A percentile compares a stretch with the other conserved stretches of the same genome.
Evolutionary conservation across 208 protist genomes (phyloP).

Genomic region (Tritrichomonas musculus): DNA sequence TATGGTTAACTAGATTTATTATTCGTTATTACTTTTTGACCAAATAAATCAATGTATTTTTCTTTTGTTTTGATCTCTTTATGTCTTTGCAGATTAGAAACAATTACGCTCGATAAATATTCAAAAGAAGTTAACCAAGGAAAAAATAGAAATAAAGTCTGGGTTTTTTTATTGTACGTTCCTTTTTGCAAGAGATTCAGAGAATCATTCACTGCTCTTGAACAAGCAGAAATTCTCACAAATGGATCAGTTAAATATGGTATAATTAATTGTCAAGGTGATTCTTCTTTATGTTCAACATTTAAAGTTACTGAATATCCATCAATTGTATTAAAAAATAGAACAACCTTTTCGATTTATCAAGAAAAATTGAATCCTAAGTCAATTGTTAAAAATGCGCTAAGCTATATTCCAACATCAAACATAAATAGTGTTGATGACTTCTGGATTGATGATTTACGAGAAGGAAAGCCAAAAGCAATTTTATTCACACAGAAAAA

Average conservation of each 20-base stretch:
- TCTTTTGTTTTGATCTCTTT: no score
- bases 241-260: constrained; percentile 3
- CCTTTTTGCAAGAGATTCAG: background rate
- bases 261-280: constrained; percentile 22
- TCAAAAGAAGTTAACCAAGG: background rate
- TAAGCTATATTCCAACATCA: background rate
- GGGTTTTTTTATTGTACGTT: background rate
- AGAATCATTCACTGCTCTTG: background rate
- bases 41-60: no score
- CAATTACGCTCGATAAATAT: background rate
- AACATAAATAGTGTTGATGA: background rate
- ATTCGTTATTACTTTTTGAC: no score
- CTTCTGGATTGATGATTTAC: constrained; percentile 5
- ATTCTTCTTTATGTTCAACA: background rate
- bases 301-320: background rate
- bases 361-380: background rate
- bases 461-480: background rate
- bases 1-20: no score
- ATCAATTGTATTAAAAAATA: constrained; percentile 4
- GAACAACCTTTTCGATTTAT: background rate
- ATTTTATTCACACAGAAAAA: constrained; percentile 16
- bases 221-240: background rate
- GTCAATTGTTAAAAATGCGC: background rate
- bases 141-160: constrained; percentile 12
- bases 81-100: no score